Conservation (phyloP, 306 rosid species). For the Comarum palustre region DNA sequence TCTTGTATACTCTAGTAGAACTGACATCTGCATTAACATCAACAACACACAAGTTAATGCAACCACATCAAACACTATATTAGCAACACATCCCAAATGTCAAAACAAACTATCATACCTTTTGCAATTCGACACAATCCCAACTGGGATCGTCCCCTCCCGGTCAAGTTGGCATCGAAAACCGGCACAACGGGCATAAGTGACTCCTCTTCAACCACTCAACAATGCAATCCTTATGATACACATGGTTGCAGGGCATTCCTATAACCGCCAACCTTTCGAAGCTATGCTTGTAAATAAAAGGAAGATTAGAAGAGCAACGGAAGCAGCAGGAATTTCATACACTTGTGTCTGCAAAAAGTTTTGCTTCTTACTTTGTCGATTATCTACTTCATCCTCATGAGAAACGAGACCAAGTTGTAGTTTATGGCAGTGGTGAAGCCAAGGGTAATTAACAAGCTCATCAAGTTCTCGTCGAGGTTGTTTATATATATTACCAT, state of each 20-base stretch:
- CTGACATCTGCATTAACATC: not conserved
- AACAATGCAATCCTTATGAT: conserved; percentile 37
- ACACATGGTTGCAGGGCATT: conserved; percentile 37
- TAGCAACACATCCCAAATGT: not conserved
- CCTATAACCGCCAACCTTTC: conserved; percentile 22
- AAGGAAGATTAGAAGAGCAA: too few species aligned
- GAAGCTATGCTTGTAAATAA: too few species aligned
- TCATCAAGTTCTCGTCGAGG: not conserved
- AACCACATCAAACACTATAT: conserved; percentile 12
- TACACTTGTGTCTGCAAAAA: conserved; percentile 41
- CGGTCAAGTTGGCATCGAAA: conserved; percentile 25
- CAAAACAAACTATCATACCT: not conserved
- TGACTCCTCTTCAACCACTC: conserved; percentile 31
- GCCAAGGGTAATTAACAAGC: conserved; percentile 31
- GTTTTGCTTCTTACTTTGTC: conserved; percentile 42
- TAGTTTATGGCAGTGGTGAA: conserved; percentile 41
- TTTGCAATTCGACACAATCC: not conserved
- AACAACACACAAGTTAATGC: not conserved
- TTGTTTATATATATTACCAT: not conserved
- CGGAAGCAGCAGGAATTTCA: conserved; percentile 24
- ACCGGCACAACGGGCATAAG: conserved; percentile 36
- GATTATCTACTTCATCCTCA: conserved; percentile 37
- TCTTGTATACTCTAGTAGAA: too few species aligned
- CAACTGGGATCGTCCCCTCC: not conserved
- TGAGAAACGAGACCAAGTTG: not conserved